Evolutionary conservation across 768 basidiomycete species (phyloP), one percentile per base, ranked within the genome.

Genomic region (Tylopilus felleus): DNA sequence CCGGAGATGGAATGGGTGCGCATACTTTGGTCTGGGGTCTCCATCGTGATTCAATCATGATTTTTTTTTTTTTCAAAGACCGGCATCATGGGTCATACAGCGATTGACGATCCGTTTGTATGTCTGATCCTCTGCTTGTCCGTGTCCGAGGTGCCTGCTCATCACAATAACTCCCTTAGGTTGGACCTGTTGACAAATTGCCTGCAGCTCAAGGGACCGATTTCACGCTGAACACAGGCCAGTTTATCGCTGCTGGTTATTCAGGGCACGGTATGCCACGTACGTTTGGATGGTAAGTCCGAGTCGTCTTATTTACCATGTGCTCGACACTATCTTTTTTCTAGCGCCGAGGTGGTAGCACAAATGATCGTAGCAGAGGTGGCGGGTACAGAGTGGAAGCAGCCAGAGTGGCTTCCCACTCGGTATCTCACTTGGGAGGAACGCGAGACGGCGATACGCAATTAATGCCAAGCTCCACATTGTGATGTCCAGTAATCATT

Each of bases 251-350:
- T 8, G 88, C 84, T 0, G 90, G 88, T 4, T 90, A 81, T 60
- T 76, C 81, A 0, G 90, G 90, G 1, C 90, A 91, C 58, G 90
- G 90, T 0, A 91, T 92, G 88, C 82, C 89, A 5, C 80, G 86
- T 5, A 81, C 85, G 0, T 90, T 79, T 65, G 82, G 79, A 28
- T 89, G 87, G 88, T 62, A 5, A 29, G 43, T n/a, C n/a, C n/a
- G n/a, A n/a, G n/a, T 5, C 8, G 17, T 31, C 31, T 28, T 39
- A 29, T 21, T 29, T 22, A 16, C 29, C 43, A 5, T 17, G 13
- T n/a, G 16, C 7, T 9, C 36, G 21, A 36, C 4, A 33, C 23
- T 3, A 33, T 12, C 16, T 19, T 57, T 25, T n/a, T 12, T 40
- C 10, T 36, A 87, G 87, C 53, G 87, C 83, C 17, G 82, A 90